These are phyloP conservation scores for Phytopythium oedochilum DNA, from an alignment of 352 stramenopile genomes.

Conservation along the genomic window DNA sequence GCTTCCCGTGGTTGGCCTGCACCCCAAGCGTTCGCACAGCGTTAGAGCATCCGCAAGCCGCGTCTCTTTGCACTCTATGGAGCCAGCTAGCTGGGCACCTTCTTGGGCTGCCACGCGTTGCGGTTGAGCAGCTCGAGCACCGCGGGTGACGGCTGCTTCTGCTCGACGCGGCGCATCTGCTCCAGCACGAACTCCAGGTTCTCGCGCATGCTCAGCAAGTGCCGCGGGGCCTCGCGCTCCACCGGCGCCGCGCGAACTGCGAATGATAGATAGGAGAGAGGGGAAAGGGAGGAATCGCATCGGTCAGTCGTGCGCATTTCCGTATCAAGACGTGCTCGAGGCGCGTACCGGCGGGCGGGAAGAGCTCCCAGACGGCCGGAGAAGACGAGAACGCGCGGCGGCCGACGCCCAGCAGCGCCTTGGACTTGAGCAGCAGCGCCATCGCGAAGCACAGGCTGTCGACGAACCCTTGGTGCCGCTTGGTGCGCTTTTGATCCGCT, in stretches of 20 bases:
- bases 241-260: conserved; percentile 8
- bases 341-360: conserved; percentile 25
- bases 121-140: conserved; percentile 43
- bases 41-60: too few relatives aligned
- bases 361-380: conserved; percentile 38
- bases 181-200: conserved; percentile 56
- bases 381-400: conserved; percentile 21
- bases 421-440: conserved; percentile 14
- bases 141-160: conserved; percentile 15
- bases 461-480: neutral
- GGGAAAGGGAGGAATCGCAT: neutral
- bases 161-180: conserved; percentile 37
- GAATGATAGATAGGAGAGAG: conserved; percentile 1
- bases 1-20: conserved; percentile 48
- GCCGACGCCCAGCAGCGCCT: neutral
- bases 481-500: neutral
- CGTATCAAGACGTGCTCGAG: neutral
- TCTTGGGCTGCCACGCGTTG: conserved; percentile 36
- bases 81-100: conserved; percentile 17
- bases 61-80: too few relatives aligned
- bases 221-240: conserved; percentile 24
- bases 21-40: neutral
- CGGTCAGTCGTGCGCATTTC: too few relatives aligned
- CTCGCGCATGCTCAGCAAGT: conserved; percentile 51
- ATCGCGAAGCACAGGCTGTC: conserved; percentile 14